phyloP scores from a whole-genome alignment of 192 early-diverging fungal species.

The Rhizophagus prolifer region DNA sequence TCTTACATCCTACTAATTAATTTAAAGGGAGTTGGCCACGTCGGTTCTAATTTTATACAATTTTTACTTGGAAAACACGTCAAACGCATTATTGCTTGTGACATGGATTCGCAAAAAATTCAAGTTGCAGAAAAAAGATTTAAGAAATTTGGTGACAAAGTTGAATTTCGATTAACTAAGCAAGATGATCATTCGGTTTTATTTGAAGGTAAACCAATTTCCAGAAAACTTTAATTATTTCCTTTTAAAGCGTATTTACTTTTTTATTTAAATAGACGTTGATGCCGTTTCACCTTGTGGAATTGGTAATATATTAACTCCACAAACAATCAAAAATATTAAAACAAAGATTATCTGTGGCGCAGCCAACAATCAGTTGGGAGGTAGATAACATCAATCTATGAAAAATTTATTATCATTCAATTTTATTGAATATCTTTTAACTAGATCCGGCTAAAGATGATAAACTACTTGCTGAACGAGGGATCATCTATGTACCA shows the following conservation, averaged over 20 bases:
- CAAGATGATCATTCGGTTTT: slow-evolving; percentile 33
- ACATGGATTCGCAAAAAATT: slow-evolving; percentile 31
- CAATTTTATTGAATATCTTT: not conserved
- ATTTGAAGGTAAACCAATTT: slow-evolving; percentile 28
- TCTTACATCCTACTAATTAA: too few relatives aligned
- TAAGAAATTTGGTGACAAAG: not conserved
- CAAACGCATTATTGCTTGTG: slow-evolving; percentile 32
- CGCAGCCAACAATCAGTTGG: slow-evolving; percentile 50
- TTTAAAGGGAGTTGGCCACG: slow-evolving; percentile 35
- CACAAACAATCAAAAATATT: slow-evolving; percentile 37
- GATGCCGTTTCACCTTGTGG: slow-evolving; percentile 47
- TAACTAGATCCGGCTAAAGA: slow-evolving; percentile 32
- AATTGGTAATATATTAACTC: slow-evolving; percentile 43
- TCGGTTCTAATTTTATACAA: slow-evolving; percentile 36
- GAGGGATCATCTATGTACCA: slow-evolving; percentile 44
- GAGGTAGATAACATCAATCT: slow-evolving; percentile 10
- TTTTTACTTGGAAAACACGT: slow-evolving; percentile 36
- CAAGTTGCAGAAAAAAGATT: slow-evolving; percentile 14
- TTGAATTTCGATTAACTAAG: slow-evolving; percentile 14
- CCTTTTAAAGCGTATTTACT: not conserved
- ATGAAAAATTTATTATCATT: not conserved
- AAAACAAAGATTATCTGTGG: slow-evolving; percentile 44
- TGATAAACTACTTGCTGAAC: slow-evolving; percentile 36
- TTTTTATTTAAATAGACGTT: slow-evolving; percentile 29
- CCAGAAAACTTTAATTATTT: not conserved